Percentiles rank a stretch among this genome's conserved stretches.
phyloP scores from a whole-genome alignment of 768 basidiomycete species.

The Pleurotus ostreatus region DNA sequence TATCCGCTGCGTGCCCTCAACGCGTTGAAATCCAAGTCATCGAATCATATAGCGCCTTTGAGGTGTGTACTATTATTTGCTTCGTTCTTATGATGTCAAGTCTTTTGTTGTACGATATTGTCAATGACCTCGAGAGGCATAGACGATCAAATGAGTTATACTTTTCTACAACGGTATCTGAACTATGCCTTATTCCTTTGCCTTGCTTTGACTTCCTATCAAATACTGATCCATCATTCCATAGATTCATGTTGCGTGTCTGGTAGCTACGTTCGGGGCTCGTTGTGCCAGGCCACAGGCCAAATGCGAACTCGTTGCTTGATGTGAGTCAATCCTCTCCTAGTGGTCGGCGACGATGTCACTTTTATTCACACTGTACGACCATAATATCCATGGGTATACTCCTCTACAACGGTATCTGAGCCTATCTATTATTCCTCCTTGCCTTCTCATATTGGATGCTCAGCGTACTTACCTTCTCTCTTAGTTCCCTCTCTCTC shows the following conservation, averaged over 20 bases:
- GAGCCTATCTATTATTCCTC: neutral
- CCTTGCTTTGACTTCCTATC: neutral
- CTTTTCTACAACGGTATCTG: neutral
- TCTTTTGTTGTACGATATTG: neutral
- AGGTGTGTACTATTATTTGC: neutral
- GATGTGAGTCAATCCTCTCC: neutral
- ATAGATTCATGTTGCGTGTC: neutral
- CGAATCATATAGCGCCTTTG: neutral
- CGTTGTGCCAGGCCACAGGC: neutral
- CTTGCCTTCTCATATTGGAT: no score
- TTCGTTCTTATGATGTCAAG: neutral
- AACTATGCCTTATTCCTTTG: neutral
- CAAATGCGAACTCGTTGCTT: neutral
- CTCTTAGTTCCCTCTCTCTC: no score
- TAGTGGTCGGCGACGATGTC: neutral
- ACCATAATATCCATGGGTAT: neutral
- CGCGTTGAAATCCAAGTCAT: neutral
- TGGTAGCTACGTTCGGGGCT: neutral
- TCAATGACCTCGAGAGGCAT: neutral
- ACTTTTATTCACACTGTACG: neutral
- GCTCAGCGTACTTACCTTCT: no score
- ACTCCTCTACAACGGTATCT: neutral
- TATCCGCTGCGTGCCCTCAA: neutral
- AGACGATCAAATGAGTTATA: neutral
- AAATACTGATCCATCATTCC: neutral